A percentile compares a stretch with the other conserved stretches of the same genome.
phyloP scores from a whole-genome alignment of 2,329 filamentous ascomycete species.

The Macrophomina tecta region DNA sequence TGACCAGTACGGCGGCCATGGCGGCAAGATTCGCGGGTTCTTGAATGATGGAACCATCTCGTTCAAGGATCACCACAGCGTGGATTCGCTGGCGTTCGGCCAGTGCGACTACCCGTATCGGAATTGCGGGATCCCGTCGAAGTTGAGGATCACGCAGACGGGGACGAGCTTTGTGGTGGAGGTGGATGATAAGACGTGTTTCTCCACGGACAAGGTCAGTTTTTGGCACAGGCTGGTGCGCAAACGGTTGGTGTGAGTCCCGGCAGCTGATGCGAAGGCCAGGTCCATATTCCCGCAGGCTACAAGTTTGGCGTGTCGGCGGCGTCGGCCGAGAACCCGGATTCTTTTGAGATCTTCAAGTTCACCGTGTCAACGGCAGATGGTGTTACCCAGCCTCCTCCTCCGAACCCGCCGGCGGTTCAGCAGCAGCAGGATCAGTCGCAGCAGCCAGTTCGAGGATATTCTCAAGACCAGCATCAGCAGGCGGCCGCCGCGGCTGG shows the following conservation, averaged over 20 bases:
- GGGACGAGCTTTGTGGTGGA: constrained; percentile 73
- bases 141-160: constrained; percentile 75
- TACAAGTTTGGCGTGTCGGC: constrained; percentile 89
- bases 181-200: constrained; percentile 81
- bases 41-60: constrained; percentile 88
- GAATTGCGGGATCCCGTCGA: constrained; percentile 84
- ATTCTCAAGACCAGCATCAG: neutral
- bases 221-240: neutral
- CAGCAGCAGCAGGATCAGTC: constrained; percentile 34
- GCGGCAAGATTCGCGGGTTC: constrained; percentile 87
- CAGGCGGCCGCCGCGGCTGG: constrained; percentile 1
- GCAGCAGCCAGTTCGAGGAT: constrained; percentile 32
- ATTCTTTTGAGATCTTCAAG: constrained; percentile 94
- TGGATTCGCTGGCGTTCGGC: constrained; percentile 88
- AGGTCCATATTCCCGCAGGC: constrained; percentile 77
- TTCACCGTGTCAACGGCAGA: constrained; percentile 70
- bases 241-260: neutral
- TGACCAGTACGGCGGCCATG: constrained; percentile 78
- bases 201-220: constrained; percentile 72
- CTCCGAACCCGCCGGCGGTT: constrained; percentile 30
- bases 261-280: constrained; percentile 20
- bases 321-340: constrained; percentile 86
- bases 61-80: constrained; percentile 74
- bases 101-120: constrained; percentile 91
- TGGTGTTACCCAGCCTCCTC: constrained; percentile 33